A percentile compares a stretch with the other conserved stretches of the same genome.
Evolutionary conservation across 2,329 filamentous ascomycete species (phyloP).

Genomic region (Pseudogymnoascus sp.): DNA sequence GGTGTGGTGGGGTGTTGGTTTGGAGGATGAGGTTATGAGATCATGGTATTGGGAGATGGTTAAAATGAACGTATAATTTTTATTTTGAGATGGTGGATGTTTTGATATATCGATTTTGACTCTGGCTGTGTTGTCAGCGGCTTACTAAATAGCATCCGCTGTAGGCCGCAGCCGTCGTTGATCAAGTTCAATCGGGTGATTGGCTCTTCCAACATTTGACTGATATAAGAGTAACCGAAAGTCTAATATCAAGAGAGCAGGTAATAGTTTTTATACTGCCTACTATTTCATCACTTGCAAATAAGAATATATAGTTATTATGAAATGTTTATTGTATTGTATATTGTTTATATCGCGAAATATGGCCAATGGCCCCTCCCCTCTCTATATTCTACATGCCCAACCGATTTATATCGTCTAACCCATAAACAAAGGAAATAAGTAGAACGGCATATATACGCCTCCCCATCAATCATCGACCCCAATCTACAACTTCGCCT

Average conservation of each 20-base stretch:
- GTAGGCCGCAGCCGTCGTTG: background rate
- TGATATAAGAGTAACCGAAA: too few species aligned
- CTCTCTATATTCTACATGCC: conserved; percentile 2
- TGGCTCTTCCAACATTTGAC: background rate
- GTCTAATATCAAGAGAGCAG: too few species aligned
- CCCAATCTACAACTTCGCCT: conserved; percentile 40
- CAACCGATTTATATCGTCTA: background rate
- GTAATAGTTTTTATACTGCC: background rate
- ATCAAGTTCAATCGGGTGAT: background rate
- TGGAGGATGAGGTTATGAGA: background rate
- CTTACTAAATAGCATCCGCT: background rate
- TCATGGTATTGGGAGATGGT: background rate
- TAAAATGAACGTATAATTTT: background rate
- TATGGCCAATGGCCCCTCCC: background rate
- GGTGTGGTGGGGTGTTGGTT: conserved; percentile 8
- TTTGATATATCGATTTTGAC: background rate
- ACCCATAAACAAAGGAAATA: background rate
- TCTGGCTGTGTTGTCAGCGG: background rate
- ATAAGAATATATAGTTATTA: background rate
- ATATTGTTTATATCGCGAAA: background rate
- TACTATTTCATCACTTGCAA: background rate
- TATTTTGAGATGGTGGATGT: background rate
- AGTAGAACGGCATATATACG: background rate
- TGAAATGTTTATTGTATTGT: conserved; percentile 2
- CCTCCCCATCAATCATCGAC: background rate